Evolutionary conservation across 192 early-diverging fungal genomes (phyloP).

Genomic region (Funneliformis mosseae): DNA sequence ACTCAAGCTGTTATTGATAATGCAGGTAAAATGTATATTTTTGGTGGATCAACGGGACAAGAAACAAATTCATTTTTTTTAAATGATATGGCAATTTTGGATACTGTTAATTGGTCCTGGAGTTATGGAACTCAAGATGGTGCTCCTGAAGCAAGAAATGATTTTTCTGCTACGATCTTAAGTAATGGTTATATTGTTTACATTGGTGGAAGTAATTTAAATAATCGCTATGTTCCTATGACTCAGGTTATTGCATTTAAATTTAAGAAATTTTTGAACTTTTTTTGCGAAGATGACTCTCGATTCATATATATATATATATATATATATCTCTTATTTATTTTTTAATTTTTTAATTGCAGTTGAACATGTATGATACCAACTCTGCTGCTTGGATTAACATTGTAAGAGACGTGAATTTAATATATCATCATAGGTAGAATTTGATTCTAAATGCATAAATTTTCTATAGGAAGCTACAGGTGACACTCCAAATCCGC

Average conservation of each 20-base stretch:
- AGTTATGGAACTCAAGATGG: not conserved
- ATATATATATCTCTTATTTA: too few relatives aligned
- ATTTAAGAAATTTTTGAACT: not conserved
- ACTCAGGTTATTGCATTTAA: not conserved
- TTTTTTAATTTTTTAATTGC: not conserved
- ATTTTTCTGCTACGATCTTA: not conserved
- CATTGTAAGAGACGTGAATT: not conserved
- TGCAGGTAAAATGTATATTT: not conserved
- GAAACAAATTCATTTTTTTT: not conserved
- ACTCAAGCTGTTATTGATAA: not conserved
- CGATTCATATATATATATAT: too few relatives aligned
- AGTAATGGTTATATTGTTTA: not conserved
- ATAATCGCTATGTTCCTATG: not conserved
- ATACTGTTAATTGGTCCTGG: not conserved
- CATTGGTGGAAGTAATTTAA: not conserved
- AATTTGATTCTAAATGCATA: not conserved
- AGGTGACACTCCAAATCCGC: not conserved
- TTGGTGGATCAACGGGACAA: not conserved
- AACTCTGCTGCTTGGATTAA: not conserved
- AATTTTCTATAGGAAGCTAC: not conserved
- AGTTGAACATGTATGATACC: not conserved
- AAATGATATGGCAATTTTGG: not conserved
- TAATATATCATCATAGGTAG: not conserved
- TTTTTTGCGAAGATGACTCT: not conserved
- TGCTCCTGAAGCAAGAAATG: not conserved